A percentile compares a stretch with the other conserved stretches of the same genome.
Evolutionary conservation across 2,329 filamentous ascomycete genomes (phyloP).

Genomic region (Fusarium anguioides): DNA sequence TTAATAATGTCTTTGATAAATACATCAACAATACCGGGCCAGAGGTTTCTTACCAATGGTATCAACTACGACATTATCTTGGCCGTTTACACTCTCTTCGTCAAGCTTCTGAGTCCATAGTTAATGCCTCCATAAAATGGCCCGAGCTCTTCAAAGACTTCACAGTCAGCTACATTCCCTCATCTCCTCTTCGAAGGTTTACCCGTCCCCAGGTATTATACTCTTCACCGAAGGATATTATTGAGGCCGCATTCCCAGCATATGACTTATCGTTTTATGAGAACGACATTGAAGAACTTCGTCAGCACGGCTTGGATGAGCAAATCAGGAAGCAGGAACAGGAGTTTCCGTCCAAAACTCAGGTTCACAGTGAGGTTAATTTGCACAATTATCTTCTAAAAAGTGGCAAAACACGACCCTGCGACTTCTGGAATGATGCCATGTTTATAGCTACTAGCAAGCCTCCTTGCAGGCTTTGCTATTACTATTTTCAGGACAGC

Average conservation of each 20-base stretch:
- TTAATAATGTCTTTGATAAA: background rate
- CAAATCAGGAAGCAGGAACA: background rate
- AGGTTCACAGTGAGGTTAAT: conserved; percentile 6
- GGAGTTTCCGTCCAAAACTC: background rate
- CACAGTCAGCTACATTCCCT: background rate
- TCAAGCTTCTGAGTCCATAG: background rate
- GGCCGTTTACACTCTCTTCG: conserved; percentile 8
- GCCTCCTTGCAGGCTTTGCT: conserved; percentile 4
- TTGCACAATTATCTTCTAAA: conserved; percentile 1
- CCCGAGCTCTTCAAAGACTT: conserved; percentile 1
- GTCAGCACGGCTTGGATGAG: background rate
- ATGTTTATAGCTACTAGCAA: conserved; percentile 16
- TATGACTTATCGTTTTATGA: background rate
- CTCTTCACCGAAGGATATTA: background rate
- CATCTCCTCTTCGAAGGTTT: background rate
- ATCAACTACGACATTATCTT: conserved; percentile 7
- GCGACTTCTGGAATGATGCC: background rate
- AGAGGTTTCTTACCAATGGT: background rate
- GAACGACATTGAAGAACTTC: background rate
- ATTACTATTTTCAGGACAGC: conserved; percentile 4
- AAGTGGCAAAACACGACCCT: background rate
- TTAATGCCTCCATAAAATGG: background rate
- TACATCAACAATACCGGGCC: background rate
- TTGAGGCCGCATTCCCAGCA: background rate
- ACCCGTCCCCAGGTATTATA: too few species aligned